Evolutionary conservation across 2,329 filamentous ascomycete genomes (phyloP), one percentile per base, ranked within the genome.

Genomic region (Waltergamsia citrina): DNA sequence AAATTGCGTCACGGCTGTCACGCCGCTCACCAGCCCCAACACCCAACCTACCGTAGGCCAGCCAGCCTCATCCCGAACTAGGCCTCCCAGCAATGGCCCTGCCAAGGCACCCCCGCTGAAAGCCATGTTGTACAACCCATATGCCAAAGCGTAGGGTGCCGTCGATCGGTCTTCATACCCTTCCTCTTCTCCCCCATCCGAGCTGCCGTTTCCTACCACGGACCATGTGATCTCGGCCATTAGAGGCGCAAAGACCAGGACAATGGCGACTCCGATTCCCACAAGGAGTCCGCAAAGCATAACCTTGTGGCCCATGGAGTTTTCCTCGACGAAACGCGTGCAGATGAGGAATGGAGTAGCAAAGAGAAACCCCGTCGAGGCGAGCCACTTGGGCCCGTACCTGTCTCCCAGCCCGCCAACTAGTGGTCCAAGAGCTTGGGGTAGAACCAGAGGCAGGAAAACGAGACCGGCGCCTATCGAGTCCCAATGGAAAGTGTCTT

Each of bases 181-280:
- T 9, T 33, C 38, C 31, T 51, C 40, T 6, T 36, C 33, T 2
- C 34, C 30, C 29, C 8, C 21, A 6, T n/a, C 28, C n/a, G 32
- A 20, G 11, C 17, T 18, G 7, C 24, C 27, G 7, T 22, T 35
- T 11, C 35, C 41, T 12, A 42, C 33, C 7, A 53, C 42, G 4
- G 52, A 41, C 50, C 51, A 58, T 23, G 50, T 54, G 25, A 58
- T 56, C 41, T 58, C 54, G 3, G 54, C 55, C 47, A 56, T 58
- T 34, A 58, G 29, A 4, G 53, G 52, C 3, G 49, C 49, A 15
- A 57, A 48, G n/a, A 55, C 48, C n/a, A 49, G 52, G 7, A 47
- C 39, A 30, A 50, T 40, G 3, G 49, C 46, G 7, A 56, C 36
- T 2, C 54, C 54, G 6, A 58, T 29, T 7, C 51, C 53, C 3